Evolutionary conservation across 768 basidiomycete species (phyloP), one percentile per base, ranked within the genome.

Genomic region (Mycena alexandri): DNA sequence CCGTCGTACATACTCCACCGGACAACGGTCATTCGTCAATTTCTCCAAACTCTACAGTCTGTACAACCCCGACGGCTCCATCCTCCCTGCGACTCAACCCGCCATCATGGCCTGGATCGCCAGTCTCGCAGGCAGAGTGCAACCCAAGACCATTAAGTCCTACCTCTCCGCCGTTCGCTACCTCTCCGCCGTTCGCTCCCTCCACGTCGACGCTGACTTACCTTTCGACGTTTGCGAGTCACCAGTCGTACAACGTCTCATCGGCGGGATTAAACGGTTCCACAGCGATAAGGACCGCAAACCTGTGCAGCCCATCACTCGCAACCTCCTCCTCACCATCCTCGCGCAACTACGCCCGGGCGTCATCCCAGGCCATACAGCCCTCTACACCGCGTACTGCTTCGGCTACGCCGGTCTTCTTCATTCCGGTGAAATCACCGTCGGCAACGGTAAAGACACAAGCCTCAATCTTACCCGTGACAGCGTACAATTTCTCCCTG

Each of bases 11-110:
- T 79, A 81, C 63, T 61, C 68, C 12, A 71, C 78, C 0, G 77
- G 79, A 7, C 78, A 80, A 51, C 51, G 64, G 1, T 76, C 71
- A 4, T 81, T 74, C 67, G 57, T 79, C 54, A 61, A 77, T 24
- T 61, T 63, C 73, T 57, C 36, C n/a, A n/a, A n/a, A n/a, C n/a
- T n/a, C n/a, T n/a, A n/a, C n/a, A n/a, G n/a, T n/a, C n/a, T n/a
- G n/a, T n/a, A n/a, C n/a, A n/a, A n/a, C n/a, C n/a, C n/a, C n/a
- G n/a, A n/a, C n/a, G n/a, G n/a, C n/a, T n/a, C n/a, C n/a, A n/a
- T n/a, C n/a, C n/a, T n/a, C n/a, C n/a, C n/a, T n/a, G n/a, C n/a
- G n/a, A n/a, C n/a, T n/a, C n/a, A n/a, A n/a, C n/a, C n/a, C n/a
- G n/a, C n/a, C n/a, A n/a, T n/a, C n/a, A n/a, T n/a, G n/a, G n/a